Evolutionary conservation across 2,329 filamentous ascomycete species (phyloP).

Genomic region (Claviceps spartinae): DNA sequence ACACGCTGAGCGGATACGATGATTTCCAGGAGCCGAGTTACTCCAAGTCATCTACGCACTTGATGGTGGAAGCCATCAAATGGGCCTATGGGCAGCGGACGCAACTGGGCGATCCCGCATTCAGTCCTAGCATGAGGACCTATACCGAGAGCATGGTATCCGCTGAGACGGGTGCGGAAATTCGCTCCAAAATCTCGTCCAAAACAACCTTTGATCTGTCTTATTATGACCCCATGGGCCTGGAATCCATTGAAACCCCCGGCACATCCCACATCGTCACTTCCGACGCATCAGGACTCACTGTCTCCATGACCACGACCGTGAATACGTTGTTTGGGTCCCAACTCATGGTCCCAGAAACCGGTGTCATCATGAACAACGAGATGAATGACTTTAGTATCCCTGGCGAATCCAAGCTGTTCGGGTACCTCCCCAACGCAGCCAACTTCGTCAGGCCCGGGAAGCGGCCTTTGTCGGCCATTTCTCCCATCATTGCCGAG

Average conservation of each 20-base stretch:
- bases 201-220: conserved; percentile 23
- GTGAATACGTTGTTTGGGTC: conserved; percentile 72
- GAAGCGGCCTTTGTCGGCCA: conserved; percentile 68
- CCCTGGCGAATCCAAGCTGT: conserved; percentile 55
- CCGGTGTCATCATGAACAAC: conserved; percentile 59
- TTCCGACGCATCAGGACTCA: conserved; percentile 55
- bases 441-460: conserved; percentile 64
- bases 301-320: conserved; percentile 67
- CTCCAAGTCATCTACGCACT: conserved; percentile 54
- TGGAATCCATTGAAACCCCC: conserved; percentile 43
- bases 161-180: conserved; percentile 39
- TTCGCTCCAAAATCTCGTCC: conserved; percentile 33
- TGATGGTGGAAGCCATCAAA: conserved; percentile 69
- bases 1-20: conserved; percentile 59
- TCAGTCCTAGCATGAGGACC: conserved; percentile 45
- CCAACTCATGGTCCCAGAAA: conserved; percentile 64
- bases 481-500: conserved; percentile 66
- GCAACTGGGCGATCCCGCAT: conserved; percentile 63
- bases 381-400: conserved; percentile 65
- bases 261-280: conserved; percentile 56
- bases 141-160: conserved; percentile 54
- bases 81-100: conserved; percentile 68
- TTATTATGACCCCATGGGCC: conserved; percentile 30
- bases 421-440: conserved; percentile 62
- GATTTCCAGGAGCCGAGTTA: conserved; percentile 43